A percentile compares a stretch with the other conserved stretches of the same genome.
Evolutionary conservation across 345 rosid genomes (phyloP).

Genomic region (Brassica incana): DNA sequence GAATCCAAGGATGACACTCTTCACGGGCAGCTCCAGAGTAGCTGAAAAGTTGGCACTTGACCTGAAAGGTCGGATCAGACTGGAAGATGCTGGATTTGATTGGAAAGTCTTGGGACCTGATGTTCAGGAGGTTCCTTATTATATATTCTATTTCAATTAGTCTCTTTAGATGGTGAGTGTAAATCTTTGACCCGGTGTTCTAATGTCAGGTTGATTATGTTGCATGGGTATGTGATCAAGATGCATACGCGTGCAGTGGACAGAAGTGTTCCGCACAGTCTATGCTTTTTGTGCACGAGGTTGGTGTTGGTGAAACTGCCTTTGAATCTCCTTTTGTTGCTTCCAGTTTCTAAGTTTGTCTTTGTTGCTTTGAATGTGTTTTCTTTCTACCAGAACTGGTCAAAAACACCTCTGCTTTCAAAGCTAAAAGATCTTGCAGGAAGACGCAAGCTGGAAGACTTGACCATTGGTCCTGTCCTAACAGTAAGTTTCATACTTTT

Average conservation of each 20-base stretch:
- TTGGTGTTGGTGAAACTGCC: constrained; percentile 38
- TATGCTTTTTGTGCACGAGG: constrained; percentile 93
- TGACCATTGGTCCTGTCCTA: constrained; percentile 91
- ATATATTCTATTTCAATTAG: not conserved
- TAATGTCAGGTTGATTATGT: constrained; percentile 78
- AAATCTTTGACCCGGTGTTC: constrained; percentile 13
- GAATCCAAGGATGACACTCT: constrained; percentile 92
- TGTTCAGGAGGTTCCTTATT: constrained; percentile 72
- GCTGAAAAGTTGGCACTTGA: constrained; percentile 95
- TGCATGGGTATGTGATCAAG: constrained; percentile 98
- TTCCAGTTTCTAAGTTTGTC: constrained; percentile 11
- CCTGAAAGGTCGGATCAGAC: constrained; percentile 78
- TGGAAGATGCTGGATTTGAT: constrained; percentile 99
- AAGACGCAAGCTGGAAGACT: constrained; percentile 89
- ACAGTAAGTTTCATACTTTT: constrained; percentile 60
- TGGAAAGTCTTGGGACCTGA: constrained; percentile 99
- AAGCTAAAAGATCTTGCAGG: constrained; percentile 76
- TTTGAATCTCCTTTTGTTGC: constrained; percentile 10
- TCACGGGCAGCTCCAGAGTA: constrained; percentile 95
- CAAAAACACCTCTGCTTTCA: constrained; percentile 56
- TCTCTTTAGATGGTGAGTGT: constrained; percentile 9
- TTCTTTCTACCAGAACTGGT: constrained; percentile 66
- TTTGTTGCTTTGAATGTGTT: not conserved
- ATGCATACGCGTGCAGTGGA: constrained; percentile 98
- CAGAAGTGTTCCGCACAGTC: constrained; percentile 99